Percentiles rank a stretch among this genome's conserved stretches.
These are phyloP conservation scores for Veloporphyrellus conicus DNA, from an alignment of 1,284 basidiomycete species.

Conservation along the genomic window DNA sequence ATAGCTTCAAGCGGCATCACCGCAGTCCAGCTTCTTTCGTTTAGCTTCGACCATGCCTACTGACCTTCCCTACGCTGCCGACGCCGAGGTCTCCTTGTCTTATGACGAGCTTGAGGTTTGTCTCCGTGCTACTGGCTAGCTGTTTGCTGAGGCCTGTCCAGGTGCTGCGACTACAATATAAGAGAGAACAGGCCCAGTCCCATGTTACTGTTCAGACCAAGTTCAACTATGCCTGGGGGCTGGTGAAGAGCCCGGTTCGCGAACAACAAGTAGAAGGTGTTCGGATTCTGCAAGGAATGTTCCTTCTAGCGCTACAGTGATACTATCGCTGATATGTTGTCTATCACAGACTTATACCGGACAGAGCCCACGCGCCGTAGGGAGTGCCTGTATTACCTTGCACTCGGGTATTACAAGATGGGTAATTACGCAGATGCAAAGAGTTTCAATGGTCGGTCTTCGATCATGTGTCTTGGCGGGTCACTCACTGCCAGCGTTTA, in stretches of 20 bases:
- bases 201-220: constrained; percentile 94
- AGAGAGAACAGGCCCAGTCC: constrained; percentile 78
- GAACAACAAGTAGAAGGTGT: constrained; percentile 91
- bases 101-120: constrained; percentile 86
- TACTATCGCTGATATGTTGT: constrained; percentile 4
- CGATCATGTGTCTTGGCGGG: not conserved
- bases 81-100: constrained; percentile 84
- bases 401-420: constrained; percentile 96
- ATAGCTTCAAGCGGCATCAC: constrained; percentile 4
- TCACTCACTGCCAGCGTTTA: constrained; percentile 32
- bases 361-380: constrained; percentile 82
- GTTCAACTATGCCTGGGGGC: constrained; percentile 97
- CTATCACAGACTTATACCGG: constrained; percentile 77
- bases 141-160: constrained; percentile 31
- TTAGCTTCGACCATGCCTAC: constrained; percentile 52
- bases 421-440: constrained; percentile 91
- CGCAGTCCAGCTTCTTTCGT: constrained; percentile 11
- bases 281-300: constrained; percentile 81
- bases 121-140: not conserved
- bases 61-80: constrained; percentile 94
- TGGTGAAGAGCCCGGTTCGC: constrained; percentile 81
- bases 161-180: constrained; percentile 84
- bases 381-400: constrained; percentile 97
- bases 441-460: constrained; percentile 81
- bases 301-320: not conserved